Evolutionary conservation across 1,139 yeast species (phyloP).

Genomic region (Blastobotrys persicus): DNA sequence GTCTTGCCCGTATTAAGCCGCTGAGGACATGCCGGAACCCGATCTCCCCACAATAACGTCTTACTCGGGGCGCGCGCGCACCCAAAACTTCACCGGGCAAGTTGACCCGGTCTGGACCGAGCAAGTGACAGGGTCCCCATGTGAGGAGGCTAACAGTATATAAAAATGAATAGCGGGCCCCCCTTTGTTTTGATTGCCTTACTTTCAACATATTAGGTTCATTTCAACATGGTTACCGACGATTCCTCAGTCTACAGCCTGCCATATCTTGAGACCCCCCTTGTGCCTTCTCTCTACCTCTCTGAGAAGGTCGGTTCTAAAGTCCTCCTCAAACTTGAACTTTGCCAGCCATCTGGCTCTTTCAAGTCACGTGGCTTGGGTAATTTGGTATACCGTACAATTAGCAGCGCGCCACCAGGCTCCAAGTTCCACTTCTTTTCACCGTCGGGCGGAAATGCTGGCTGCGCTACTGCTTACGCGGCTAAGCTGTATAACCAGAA

Average conservation of each 20-base stretch:
- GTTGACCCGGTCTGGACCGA: slow-evolving; percentile 9
- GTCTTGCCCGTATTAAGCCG: not conserved
- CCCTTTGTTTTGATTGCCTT: not conserved
- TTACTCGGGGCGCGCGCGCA: slow-evolving; percentile 3
- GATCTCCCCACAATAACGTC: not conserved
- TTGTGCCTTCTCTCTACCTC: slow-evolving; percentile 33
- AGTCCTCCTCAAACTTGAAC: slow-evolving; percentile 58
- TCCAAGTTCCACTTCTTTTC: slow-evolving; percentile 51
- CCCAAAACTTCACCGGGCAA: not conserved
- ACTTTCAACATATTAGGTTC: slow-evolving; percentile 4
- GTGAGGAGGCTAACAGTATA: slow-evolving; percentile 4
- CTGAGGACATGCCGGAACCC: not conserved
- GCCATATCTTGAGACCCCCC: slow-evolving; percentile 37
- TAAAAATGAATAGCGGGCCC: slow-evolving; percentile 1
- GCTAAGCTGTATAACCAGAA: slow-evolving; percentile 42
- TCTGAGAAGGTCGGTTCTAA: slow-evolving; percentile 37
- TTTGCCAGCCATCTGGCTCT: slow-evolving; percentile 67
- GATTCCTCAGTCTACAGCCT: slow-evolving; percentile 15
- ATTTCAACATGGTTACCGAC: slow-evolving; percentile 6
- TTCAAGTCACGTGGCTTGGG: slow-evolving; percentile 57
- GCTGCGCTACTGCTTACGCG: slow-evolving; percentile 68
- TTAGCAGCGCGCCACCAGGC: slow-evolving; percentile 26
- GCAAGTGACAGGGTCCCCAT: slow-evolving; percentile 6
- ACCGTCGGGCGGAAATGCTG: slow-evolving; percentile 82
- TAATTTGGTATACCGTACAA: slow-evolving; percentile 34